Base-by-base conservation (phyloP, 1,284 basidiomycete genomes). In the Cerrena zonata region DNA sequence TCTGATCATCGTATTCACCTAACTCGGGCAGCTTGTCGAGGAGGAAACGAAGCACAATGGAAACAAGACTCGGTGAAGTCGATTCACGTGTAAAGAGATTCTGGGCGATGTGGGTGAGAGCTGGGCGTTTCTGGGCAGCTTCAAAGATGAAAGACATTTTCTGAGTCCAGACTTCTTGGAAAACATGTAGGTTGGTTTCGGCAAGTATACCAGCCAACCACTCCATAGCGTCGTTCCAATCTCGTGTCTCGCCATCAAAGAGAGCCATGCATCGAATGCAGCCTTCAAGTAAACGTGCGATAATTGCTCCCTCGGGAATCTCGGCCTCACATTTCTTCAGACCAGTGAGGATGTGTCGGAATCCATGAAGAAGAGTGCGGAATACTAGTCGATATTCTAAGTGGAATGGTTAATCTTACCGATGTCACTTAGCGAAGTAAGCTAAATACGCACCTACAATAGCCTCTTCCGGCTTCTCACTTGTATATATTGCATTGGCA, bases 101-200 rank as follows among this genome's bases (percentile, higher is more conserved):
- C 65, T 97, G 92, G 52, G 91, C 87, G 47, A 99, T 82, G 55
- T 88, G 87, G 62, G 97, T 83, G 48, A 98, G 78, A 50, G 85
- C 76, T 15, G 86, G 82, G 53, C 93, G 89, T 55, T 85, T 84
- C 58, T 87, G 79, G 0, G 88, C 80, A 57, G 80, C 79, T 56
- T 88, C 78, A 66, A 94, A 88, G 71, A 94, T 94, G 63, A 93
- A 86, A 22, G 84, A 85, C 69, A 97, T 88, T 65, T 91, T 90
- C 62, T 83, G 84, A 36, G 88, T 91, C 94, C 90, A 96, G 21
- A 96, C 88, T 67, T 96, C 92, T 63, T 94, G 89, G 67, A 96
- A 94, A 54, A 94, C 86, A 63, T 95, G 89, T 3, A 90, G 76
- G 63, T 96, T 90, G 57, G 93, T 80, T 61, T 94, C 89, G 39